Evolutionary conservation across 163 green algal species (phyloP).

Genomic region (Chlorella variabilis): DNA sequence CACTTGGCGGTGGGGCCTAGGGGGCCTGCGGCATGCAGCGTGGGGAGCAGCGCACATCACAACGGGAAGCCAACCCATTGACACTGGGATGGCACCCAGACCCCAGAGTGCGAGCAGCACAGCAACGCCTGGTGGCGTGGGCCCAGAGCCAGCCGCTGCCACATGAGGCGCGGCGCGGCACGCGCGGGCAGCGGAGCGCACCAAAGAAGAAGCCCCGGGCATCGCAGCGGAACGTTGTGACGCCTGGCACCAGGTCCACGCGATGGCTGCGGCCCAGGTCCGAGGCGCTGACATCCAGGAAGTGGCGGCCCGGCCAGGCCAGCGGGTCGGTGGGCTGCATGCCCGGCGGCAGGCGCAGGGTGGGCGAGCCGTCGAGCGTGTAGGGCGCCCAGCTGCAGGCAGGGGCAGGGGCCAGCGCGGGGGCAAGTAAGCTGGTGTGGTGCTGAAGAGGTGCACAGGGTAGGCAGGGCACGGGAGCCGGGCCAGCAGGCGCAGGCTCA

Average conservation of each 20-base stretch:
- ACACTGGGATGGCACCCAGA: too few species aligned
- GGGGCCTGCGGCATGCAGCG: background rate
- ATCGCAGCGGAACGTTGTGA: background rate
- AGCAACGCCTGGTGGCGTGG: too few species aligned
- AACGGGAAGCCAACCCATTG: background rate
- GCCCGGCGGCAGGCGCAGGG: background rate
- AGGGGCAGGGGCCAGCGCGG: too few species aligned
- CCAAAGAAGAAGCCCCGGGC: background rate
- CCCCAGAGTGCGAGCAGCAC: too few species aligned
- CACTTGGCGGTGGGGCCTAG: background rate
- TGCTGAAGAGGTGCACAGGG: too few species aligned
- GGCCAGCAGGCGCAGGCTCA: too few species aligned
- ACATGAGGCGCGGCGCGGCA: too few species aligned
- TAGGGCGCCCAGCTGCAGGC: conserved; percentile 1
- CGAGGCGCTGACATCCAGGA: background rate
- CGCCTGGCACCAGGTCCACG: background rate
- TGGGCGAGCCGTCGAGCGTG: background rate
- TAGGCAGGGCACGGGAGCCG: too few species aligned
- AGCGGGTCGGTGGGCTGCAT: background rate
- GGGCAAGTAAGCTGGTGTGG: background rate
- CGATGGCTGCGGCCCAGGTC: background rate
- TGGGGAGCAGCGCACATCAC: background rate
- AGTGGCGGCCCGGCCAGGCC: conserved; percentile 8
- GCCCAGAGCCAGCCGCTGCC: too few species aligned
- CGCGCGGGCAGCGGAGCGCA: background rate